These are phyloP conservation scores for Tricholoma hemisulphureum DNA, from an alignment of 768 basidiomycete species.

Conservation along the genomic window DNA sequence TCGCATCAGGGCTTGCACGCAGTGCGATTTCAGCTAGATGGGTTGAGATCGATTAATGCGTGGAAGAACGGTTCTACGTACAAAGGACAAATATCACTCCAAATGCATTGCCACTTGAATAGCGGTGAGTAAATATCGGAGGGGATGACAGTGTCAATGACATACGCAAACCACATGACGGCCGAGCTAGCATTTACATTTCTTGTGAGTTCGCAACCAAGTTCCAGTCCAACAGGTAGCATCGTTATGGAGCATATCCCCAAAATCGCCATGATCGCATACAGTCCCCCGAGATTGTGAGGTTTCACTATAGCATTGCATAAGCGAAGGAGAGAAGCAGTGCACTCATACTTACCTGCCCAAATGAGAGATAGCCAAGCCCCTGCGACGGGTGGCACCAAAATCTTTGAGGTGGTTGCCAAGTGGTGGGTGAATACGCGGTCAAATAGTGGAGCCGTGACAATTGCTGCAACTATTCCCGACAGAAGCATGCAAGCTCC, in stretches of 20 bases:
- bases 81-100: slow-evolving; percentile 62
- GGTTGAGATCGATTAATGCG: background rate
- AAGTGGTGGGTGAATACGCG: slow-evolving; percentile 77
- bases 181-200: slow-evolving; percentile 79
- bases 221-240: slow-evolving; percentile 74
- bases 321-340: background rate
- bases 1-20: slow-evolving; percentile 55
- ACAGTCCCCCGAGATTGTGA: slow-evolving; percentile 58
- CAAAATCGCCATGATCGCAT: slow-evolving; percentile 64
- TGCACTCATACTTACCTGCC: slow-evolving; percentile 54
- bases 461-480: slow-evolving; percentile 66
- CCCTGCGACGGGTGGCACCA: slow-evolving; percentile 59
- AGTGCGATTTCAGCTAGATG: slow-evolving; percentile 61
- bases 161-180: slow-evolving; percentile 72
- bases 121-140: background rate
- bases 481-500: slow-evolving; percentile 65
- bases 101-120: slow-evolving; percentile 59
- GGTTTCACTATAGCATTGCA: slow-evolving; percentile 51
- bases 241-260: slow-evolving; percentile 66
- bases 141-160: slow-evolving; percentile 8
- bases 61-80: slow-evolving; percentile 27
- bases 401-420: slow-evolving; percentile 53
- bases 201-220: slow-evolving; percentile 76
- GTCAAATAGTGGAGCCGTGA: slow-evolving; percentile 76
- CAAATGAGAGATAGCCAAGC: slow-evolving; percentile 78